phyloP scores from a whole-genome alignment of 805 yeast genomes.

The Komagataella populi region DNA sequence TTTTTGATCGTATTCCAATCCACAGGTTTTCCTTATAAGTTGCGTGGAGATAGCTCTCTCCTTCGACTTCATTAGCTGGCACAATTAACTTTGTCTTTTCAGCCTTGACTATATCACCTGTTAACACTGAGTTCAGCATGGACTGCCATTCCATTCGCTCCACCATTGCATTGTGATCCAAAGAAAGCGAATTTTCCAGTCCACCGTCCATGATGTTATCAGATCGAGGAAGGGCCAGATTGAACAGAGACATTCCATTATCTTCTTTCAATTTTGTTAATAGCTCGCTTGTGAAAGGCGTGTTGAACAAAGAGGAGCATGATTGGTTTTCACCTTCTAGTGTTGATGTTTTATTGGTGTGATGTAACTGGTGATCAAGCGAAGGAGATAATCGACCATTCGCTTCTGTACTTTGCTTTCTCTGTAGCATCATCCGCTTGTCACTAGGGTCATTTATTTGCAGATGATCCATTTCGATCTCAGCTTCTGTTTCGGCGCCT shows the following conservation, averaged over 20 bases:
- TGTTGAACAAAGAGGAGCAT: not conserved
- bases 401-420: not conserved
- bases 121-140: conserved; percentile 78
- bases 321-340: conserved; percentile 2
- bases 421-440: not conserved
- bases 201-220: not conserved
- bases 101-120: conserved; percentile 87
- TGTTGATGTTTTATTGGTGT: not conserved
- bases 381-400: not conserved
- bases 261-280: conserved; percentile 6
- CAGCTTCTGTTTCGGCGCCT: conserved; percentile 3
- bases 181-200: not conserved
- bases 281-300: conserved; percentile 17
- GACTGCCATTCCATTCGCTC: conserved; percentile 95
- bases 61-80: conserved; percentile 24
- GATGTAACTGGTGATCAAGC: not conserved
- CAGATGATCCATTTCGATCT: not conserved
- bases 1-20: conserved; percentile 77
- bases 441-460: not conserved
- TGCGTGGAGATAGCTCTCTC: conserved; percentile 36
- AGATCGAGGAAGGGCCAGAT: not conserved
- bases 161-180: conserved; percentile 18
- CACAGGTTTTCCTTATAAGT: conserved; percentile 64
- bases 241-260: not conserved
- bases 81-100: conserved; percentile 71